Base-by-base conservation (phyloP, 2,329 filamentous ascomycete genomes). In the Davidsoniella neocaledoniae region DNA sequence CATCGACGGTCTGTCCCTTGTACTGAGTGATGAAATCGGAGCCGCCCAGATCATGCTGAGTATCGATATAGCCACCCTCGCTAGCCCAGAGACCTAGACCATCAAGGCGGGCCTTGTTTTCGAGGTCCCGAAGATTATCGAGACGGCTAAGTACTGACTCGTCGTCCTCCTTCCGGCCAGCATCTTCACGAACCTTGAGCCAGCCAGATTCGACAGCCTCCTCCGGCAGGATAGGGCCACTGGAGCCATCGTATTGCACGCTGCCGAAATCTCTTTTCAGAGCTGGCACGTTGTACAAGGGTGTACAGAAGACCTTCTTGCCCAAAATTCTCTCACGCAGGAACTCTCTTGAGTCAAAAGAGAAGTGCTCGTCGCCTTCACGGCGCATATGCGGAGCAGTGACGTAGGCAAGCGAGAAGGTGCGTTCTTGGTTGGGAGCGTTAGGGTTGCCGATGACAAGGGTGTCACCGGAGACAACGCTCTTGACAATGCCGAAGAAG, bases 291-390 rank as follows among this genome's bases (percentile, higher is more conserved):
- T 82, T 85, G 68, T 98, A 96, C 48, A 88, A 73, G 41, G 94
- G 73, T 53, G 79, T 78, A 71, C 90, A 94, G 58, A 88, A 80
- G 55, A 98, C 73, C 25, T 81, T 75, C 66, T 94, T 94, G 61
- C 90, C 90, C 51, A 96, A 83, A 39, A 82, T 74, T 47, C 88
- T 71, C 57, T 82, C 80, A 60, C 91, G 83, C 54, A 98, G 76
- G 63, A 84, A 91, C 66, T 98, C 91, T 61, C 91, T 86, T 53
- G 91, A 94, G 66, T 91, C 83, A 66, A 95, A 98, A 52, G 86
- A 87, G 61, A 83, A 93, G 37, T 83, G 80, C 74, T 95, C 88
- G 60, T 95, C 90, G 52, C 85, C 87, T 58, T 95, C 88, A 65
- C 86, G 81, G 68, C 75, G 81, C 63, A 95, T 64, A 61, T 88